phyloP scores from a whole-genome alignment of 2,329 filamentous ascomycete genomes.

The Xylaria arbuscula region DNA sequence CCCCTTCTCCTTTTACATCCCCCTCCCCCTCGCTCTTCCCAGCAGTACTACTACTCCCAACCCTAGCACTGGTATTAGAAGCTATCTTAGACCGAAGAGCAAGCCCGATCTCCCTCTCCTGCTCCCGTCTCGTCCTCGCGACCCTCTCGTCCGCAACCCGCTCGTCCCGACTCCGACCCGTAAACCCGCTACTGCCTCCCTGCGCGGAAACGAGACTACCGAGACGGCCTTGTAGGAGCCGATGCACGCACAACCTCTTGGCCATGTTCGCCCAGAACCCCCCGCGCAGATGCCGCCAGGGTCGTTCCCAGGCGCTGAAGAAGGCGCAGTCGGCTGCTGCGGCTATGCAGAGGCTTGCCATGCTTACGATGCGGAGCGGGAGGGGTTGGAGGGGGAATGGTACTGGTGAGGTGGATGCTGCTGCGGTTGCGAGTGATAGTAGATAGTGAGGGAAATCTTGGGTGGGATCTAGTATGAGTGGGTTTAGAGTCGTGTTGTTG shows the following conservation, averaged over 20 bases:
- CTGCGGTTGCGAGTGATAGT: not conserved
- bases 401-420: not conserved
- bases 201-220: too few relatives aligned
- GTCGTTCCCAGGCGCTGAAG: slow-evolving; percentile 76
- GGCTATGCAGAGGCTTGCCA: slow-evolving; percentile 71
- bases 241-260: slow-evolving; percentile 39
- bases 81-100: slow-evolving; percentile 53
- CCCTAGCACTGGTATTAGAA: not conserved
- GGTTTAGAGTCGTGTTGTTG: too few relatives aligned
- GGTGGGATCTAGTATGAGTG: too few relatives aligned
- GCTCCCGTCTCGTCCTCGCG: slow-evolving; percentile 43
- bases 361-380: slow-evolving; percentile 64
- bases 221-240: slow-evolving; percentile 13
- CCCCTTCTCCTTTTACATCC: not conserved
- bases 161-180: slow-evolving; percentile 34
- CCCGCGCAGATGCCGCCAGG: slow-evolving; percentile 69
- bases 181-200: slow-evolving; percentile 46
- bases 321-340: slow-evolving; percentile 75
- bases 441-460: not conserved
- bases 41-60: not conserved
- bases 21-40: slow-evolving; percentile 36
- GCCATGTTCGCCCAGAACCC: slow-evolving; percentile 50
- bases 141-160: slow-evolving; percentile 61
- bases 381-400: slow-evolving; percentile 59
- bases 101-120: slow-evolving; percentile 61